These are phyloP conservation scores for Penicillium diatomitis DNA, from an alignment of 495 filamentous ascomycete species.

Conservation along the genomic window DNA sequence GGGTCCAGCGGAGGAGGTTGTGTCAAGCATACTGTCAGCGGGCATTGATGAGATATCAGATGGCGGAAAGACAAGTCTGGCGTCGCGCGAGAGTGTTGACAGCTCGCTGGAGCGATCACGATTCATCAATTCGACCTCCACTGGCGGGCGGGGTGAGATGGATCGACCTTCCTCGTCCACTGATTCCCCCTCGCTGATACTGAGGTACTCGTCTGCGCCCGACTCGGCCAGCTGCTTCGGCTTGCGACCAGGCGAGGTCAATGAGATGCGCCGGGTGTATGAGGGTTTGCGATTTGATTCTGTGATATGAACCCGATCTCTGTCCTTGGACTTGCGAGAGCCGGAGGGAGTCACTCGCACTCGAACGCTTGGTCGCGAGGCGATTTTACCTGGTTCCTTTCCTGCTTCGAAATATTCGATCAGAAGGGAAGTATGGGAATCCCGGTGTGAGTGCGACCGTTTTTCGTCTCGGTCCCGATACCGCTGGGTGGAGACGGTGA, in stretches of 20 bases:
- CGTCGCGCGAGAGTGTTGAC: slow-evolving; percentile 50
- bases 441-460: slow-evolving; percentile 40
- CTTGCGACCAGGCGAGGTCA: slow-evolving; percentile 44
- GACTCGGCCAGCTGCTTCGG: slow-evolving; percentile 40
- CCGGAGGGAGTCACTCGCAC: slow-evolving; percentile 86
- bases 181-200: slow-evolving; percentile 57
- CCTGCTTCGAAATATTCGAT: slow-evolving; percentile 97
- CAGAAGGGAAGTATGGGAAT: slow-evolving; percentile 84
- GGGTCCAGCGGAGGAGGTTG: slow-evolving; percentile 34
- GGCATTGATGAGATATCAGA: slow-evolving; percentile 91
- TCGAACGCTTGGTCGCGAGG: slow-evolving; percentile 79
- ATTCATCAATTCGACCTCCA: slow-evolving; percentile 76
- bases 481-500: slow-evolving; percentile 72
- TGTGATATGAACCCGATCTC: slow-evolving; percentile 76
- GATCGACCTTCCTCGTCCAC: slow-evolving; percentile 69
- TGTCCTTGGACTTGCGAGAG: slow-evolving; percentile 43
- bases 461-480: slow-evolving; percentile 44
- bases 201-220: slow-evolving; percentile 41
- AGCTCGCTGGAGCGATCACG: slow-evolving; percentile 48
- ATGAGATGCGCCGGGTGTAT: slow-evolving; percentile 55
- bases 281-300: slow-evolving; percentile 59
- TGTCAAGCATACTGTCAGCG: slow-evolving; percentile 82
- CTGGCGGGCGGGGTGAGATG: slow-evolving; percentile 53
- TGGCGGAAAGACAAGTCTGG: slow-evolving; percentile 47
- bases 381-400: slow-evolving; percentile 50